Conservation (phyloP, 2,329 filamentous ascomycete genomes). For the Corynespora cassiicola region DNA sequence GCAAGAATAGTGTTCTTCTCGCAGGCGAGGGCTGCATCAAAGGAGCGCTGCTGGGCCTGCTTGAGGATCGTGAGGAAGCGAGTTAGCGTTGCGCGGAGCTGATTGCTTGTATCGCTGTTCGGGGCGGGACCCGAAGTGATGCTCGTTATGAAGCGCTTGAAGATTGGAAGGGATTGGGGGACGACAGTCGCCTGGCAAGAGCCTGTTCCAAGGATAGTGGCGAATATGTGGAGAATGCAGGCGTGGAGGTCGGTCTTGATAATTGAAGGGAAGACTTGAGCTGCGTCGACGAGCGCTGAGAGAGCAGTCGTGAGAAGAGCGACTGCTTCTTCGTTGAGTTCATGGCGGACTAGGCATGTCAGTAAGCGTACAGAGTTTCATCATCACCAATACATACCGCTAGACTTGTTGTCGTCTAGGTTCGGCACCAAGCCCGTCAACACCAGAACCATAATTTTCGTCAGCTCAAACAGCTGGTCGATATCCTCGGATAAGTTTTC, state of each 20-base stretch:
- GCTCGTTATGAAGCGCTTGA: conserved; percentile 86
- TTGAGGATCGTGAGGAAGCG: conserved; percentile 83
- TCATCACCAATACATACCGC: conserved; percentile 24
- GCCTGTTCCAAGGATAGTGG: conserved; percentile 86
- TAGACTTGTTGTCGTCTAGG: conserved; percentile 63
- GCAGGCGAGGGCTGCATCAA: conserved; percentile 78
- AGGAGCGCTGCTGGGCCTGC: conserved; percentile 76
- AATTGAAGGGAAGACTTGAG: conserved; percentile 92
- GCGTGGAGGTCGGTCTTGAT: conserved; percentile 97
- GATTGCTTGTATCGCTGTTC: conserved; percentile 63
- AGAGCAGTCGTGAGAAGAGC: conserved; percentile 80
- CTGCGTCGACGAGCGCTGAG: conserved; percentile 89
- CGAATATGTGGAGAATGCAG: conserved; percentile 96
- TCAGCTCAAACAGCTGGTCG: conserved; percentile 96
- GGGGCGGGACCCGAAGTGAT: conserved; percentile 60
- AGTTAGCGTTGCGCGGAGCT: conserved; percentile 81
- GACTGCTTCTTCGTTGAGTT: conserved; percentile 86
- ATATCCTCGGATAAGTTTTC: conserved; percentile 93
- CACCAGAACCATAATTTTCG: conserved; percentile 92
- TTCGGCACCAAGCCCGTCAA: conserved; percentile 88
- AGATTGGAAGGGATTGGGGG: conserved; percentile 85
- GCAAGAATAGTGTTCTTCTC: conserved; percentile 93
- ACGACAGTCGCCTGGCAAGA: conserved; percentile 88
- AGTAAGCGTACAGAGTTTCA: conserved; percentile 47
- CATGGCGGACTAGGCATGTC: conserved; percentile 67